Percentiles rank a stretch among this genome's conserved stretches.
phyloP scores from a whole-genome alignment of 345 rosid genomes.

The Salix udensis region DNA sequence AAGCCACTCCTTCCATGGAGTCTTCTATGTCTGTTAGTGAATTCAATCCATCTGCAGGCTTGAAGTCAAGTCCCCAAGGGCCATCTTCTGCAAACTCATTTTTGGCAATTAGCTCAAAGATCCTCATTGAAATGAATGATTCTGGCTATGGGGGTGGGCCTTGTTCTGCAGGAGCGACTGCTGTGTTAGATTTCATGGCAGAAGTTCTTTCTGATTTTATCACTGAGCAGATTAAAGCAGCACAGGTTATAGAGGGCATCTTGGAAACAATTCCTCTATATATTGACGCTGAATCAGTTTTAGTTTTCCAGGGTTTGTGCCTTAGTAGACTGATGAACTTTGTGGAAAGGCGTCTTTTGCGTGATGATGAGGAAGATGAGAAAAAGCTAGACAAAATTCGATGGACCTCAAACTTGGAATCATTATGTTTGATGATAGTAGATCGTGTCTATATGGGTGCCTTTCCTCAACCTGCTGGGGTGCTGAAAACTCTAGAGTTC shows the following conservation, averaged over 20 bases:
- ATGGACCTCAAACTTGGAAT: slow-evolving; percentile 93
- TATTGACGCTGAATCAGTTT: slow-evolving; percentile 82
- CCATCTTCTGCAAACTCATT: slow-evolving; percentile 46
- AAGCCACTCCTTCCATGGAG: slow-evolving; percentile 59
- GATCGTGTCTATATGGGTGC: slow-evolving; percentile 98
- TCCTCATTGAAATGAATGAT: slow-evolving; percentile 86
- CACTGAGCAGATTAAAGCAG: slow-evolving; percentile 89
- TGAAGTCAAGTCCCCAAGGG: slow-evolving; percentile 60
- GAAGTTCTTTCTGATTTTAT: slow-evolving; percentile 90
- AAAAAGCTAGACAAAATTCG: slow-evolving; percentile 84
- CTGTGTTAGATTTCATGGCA: slow-evolving; percentile 88
- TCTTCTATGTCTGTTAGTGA: slow-evolving; percentile 61
- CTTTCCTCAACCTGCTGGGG: slow-evolving; percentile 79
- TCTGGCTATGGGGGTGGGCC: slow-evolving; percentile 98
- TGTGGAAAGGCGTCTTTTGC: slow-evolving; percentile 91
- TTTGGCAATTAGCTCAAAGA: slow-evolving; percentile 58
- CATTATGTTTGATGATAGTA: slow-evolving; percentile 94
- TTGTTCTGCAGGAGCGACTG: slow-evolving; percentile 98
- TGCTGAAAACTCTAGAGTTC: slow-evolving; percentile 81
- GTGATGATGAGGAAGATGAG: slow-evolving; percentile 97
- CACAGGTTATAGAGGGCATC: slow-evolving; percentile 70
- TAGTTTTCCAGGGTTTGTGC: slow-evolving; percentile 93
- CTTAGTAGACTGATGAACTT: slow-evolving; percentile 91
- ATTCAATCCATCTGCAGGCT: slow-evolving; percentile 62
- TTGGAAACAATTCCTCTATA: slow-evolving; percentile 85